Evolutionary conservation across 352 stramenopile species (phyloP).

Genomic region (Hyaloperonospora arabidopsidis): DNA sequence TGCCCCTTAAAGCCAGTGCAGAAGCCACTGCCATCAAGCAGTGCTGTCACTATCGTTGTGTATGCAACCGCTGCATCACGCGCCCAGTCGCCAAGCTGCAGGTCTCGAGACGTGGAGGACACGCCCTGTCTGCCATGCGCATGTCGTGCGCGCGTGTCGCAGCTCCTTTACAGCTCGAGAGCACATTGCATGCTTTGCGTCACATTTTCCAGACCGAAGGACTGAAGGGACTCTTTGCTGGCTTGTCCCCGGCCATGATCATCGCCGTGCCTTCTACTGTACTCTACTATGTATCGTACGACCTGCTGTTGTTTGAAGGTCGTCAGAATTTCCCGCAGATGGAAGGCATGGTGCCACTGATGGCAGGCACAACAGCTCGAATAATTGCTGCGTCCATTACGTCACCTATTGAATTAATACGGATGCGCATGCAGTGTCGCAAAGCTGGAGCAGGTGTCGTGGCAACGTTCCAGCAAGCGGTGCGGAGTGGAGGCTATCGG

Average conservation of each 20-base stretch:
- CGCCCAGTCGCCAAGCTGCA: conserved; percentile 39
- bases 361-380: conserved; percentile 59
- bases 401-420: conserved; percentile 83
- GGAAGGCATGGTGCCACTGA: conserved; percentile 42
- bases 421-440: conserved; percentile 79
- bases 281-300: conserved; percentile 94
- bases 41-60: conserved; percentile 45
- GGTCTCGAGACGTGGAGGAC: conserved; percentile 16
- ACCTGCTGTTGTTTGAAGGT: conserved; percentile 62
- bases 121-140: conserved; percentile 30
- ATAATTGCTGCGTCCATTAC: conserved; percentile 71
- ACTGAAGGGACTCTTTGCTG: conserved; percentile 72
- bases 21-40: conserved; percentile 25
- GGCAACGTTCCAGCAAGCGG: conserved; percentile 45
- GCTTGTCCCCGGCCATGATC: conserved; percentile 86
- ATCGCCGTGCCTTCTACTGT: conserved; percentile 92
- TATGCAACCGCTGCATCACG: conserved; percentile 46
- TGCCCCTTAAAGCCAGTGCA: conserved; percentile 14
- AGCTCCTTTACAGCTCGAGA: conserved; percentile 31
- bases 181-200: conserved; percentile 56
- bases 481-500: conserved; percentile 56
- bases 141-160: conserved; percentile 37
- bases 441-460: conserved; percentile 25
- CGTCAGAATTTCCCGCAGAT: conserved; percentile 30
- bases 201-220: conserved; percentile 82